Conservation (phyloP, 2,329 filamentous ascomycete species). For the Cercospora berteroae region DNA sequence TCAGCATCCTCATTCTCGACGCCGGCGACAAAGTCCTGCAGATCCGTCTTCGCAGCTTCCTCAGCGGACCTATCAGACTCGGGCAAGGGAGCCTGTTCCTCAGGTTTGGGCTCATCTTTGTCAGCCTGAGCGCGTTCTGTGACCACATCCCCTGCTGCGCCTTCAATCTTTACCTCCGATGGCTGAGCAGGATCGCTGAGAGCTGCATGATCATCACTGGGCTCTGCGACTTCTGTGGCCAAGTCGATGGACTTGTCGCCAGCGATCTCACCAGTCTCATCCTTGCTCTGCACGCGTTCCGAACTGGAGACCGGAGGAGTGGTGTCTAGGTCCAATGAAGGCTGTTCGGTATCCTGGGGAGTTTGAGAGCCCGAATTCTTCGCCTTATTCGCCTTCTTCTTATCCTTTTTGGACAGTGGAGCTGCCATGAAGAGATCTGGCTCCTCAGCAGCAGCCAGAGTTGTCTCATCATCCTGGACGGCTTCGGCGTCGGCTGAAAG, state of each 20-base stretch:
- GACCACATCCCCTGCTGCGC: neutral
- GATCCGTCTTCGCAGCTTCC: neutral
- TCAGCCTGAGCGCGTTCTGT: neutral
- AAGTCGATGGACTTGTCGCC: neutral
- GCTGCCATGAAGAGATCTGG: neutral
- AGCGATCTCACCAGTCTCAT: neutral
- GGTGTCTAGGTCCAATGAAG: neutral
- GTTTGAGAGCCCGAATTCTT: conserved; percentile 14
- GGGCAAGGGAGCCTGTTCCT: neutral
- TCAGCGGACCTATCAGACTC: neutral
- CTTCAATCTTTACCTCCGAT: neutral
- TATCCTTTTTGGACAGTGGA: conserved; percentile 9
- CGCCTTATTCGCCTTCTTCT: conserved; percentile 27
- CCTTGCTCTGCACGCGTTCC: neutral
- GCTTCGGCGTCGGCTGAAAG: neutral
- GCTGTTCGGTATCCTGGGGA: conserved; percentile 11
- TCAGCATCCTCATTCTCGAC: conserved; percentile 6
- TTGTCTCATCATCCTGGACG: neutral
- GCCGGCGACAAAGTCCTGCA: neutral
- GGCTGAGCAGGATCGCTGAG: neutral
- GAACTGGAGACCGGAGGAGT: neutral
- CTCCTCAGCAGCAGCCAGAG: neutral
- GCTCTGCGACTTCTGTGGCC: neutral
- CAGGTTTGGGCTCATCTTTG: neutral
- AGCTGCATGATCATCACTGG: neutral